Percentiles rank a stretch among this genome's conserved stretches.
These are phyloP conservation scores for Alliaria petiolata DNA, from an alignment of 345 rosid genomes.

Conservation along the genomic window DNA sequence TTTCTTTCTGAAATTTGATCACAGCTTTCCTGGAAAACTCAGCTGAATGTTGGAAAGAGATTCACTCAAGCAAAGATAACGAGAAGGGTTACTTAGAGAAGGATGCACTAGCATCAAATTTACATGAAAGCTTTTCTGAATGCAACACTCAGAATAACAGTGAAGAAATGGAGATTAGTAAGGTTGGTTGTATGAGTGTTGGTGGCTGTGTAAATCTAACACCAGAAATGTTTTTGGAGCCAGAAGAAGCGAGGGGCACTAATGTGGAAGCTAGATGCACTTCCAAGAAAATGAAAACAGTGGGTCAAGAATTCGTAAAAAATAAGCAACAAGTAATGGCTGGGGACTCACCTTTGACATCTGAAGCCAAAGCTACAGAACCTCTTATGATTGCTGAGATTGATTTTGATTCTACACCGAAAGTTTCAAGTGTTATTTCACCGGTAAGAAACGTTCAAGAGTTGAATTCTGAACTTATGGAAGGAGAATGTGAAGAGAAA, in stretches of 20 bases:
- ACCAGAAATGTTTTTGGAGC: too few species aligned
- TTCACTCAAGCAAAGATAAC: not conserved
- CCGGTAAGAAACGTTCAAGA: not conserved
- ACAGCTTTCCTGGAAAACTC: not conserved
- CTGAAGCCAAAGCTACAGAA: not conserved
- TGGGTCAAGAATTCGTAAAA: not conserved
- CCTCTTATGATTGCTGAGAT: not conserved
- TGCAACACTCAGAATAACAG: not conserved
- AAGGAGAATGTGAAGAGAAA: not conserved
- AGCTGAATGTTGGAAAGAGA: slow-evolving; percentile 4
- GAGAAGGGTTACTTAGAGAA: not conserved
- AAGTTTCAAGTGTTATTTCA: not conserved
- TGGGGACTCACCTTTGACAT: not conserved
- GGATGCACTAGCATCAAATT: not conserved
- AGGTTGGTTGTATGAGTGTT: not conserved
- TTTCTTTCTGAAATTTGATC: not conserved
- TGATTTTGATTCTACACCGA: not conserved
- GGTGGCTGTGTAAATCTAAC: not conserved
- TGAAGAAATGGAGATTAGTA: not conserved
- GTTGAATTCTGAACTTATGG: not conserved
- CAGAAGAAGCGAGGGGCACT: too few species aligned
- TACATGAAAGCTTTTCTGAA: not conserved
- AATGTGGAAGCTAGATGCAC: not conserved
- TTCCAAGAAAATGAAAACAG: not conserved
- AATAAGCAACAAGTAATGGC: slow-evolving; percentile 7